Conservation (phyloP, 352 stramenopile species). For the Globisporangium echinulatum region DNA sequence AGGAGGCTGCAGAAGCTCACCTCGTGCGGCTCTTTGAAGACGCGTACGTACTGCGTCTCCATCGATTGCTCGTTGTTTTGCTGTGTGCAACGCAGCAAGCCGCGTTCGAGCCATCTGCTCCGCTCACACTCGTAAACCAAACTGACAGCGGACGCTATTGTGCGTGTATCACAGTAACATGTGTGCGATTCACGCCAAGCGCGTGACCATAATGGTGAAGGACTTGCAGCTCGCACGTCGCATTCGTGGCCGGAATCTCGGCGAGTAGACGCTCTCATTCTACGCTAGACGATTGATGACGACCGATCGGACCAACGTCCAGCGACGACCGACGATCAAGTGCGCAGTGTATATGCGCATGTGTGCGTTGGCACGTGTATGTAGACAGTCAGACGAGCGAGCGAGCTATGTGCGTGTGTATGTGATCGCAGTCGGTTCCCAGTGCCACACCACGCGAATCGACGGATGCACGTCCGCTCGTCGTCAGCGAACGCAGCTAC, state of each 20-base stretch:
- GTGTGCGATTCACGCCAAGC: constrained; percentile 93
- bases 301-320: neutral
- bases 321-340: constrained; percentile 12
- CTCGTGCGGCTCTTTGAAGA: constrained; percentile 95
- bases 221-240: constrained; percentile 91
- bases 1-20: constrained; percentile 93
- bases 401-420: too few relatives aligned
- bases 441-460: neutral
- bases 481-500: neutral
- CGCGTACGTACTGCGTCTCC: constrained; percentile 43
- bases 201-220: constrained; percentile 93
- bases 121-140: too few relatives aligned
- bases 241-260: constrained; percentile 81
- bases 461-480: neutral
- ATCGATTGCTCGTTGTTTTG: neutral
- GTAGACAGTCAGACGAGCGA: too few relatives aligned
- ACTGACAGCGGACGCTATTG: neutral
- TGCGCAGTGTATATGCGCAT: neutral
- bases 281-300: too few relatives aligned
- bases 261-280: constrained; percentile 25
- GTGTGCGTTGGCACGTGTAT: too few relatives aligned
- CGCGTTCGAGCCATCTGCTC: too few relatives aligned
- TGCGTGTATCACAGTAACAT: constrained; percentile 76
- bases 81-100: neutral
- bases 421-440: neutral